Evolutionary conservation across 164 flowering plant species (phyloP), one percentile per base, ranked within the genome.

Genomic region (Chimonanthus salicifolius): DNA sequence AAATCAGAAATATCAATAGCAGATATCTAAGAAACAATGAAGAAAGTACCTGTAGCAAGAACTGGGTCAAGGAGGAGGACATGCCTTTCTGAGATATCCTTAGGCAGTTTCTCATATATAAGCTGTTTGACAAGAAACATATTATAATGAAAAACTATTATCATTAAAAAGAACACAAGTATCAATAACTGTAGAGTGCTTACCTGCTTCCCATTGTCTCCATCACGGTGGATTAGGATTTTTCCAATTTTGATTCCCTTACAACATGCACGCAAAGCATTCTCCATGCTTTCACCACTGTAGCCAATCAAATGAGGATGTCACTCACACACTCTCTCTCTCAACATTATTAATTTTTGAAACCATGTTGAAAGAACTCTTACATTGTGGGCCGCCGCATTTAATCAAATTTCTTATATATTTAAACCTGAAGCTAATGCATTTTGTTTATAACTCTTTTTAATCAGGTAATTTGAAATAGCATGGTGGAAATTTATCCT

Each of bases 271-370:
- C 98, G 92, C 75, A 94, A 83, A 63, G 98, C 98, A 80, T 94
- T 94, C 80, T 94, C 98, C 98, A 94, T 94, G 84, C 98, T 94
- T 83, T 94, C 98, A 75, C 98, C 98, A 84, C 98, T 94, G 81
- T 48, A 72, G 72, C 60, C 70, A 10, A 70, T 67, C 9, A 58
- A 65, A 16, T 47, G 49, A 47, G 64, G 7, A 50, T 66, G 48
- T 15, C 47, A 45, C 20, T 58, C 33, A 33, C 33, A 33, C 33
- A 33, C 33, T 0, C 33, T 21, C 33, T 21, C 33, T 33, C 33
- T 33, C 33, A 33, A 33, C 1, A 33, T 33, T 33, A 33, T 33
- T 15, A 54, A 5, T 54, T 54, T 54, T 8, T 10, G 11, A 54
- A 54, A 54, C 4, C 11, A 54, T 11, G 11, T 11, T 11, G 60